phyloP scores from a whole-genome alignment of 2,329 filamentous ascomycete species.

The Trichoderma brevicompactum region DNA sequence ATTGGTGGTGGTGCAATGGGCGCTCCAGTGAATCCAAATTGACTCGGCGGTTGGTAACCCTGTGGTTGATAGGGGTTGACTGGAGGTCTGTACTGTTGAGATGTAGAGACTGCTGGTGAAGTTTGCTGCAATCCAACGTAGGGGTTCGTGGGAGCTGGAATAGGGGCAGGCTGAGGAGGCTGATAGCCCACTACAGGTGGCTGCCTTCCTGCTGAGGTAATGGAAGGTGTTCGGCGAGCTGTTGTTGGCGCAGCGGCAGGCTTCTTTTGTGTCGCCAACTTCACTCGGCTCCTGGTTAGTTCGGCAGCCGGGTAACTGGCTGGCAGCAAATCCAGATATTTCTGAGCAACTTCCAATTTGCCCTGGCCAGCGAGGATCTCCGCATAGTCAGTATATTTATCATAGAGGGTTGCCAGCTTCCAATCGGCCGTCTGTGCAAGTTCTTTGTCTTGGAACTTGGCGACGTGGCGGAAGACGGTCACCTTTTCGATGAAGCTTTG shows the following conservation, averaged over 20 bases:
- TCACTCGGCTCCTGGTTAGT: conserved; percentile 81
- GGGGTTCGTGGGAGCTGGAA: conserved; percentile 39
- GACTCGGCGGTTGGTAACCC: conserved; percentile 42
- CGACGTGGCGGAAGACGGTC: conserved; percentile 91
- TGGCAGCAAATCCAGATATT: conserved; percentile 88
- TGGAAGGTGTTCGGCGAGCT: conserved; percentile 40
- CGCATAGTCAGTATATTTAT: conserved; percentile 96
- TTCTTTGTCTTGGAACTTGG: conserved; percentile 85
- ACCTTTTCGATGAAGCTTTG: conserved; percentile 99
- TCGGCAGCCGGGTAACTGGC: conserved; percentile 83
- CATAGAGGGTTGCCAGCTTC: conserved; percentile 87
- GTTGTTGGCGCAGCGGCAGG: conserved; percentile 36
- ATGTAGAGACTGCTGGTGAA: conserved; percentile 37
- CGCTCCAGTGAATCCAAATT: conserved; percentile 46
- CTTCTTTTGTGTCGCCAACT: conserved; percentile 71
- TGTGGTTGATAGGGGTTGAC: conserved; percentile 44
- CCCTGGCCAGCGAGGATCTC: conserved; percentile 93
- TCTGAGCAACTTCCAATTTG: conserved; percentile 82
- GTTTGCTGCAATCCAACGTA: conserved; percentile 34
- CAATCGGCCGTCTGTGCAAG: conserved; percentile 73
- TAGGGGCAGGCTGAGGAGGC: conserved; percentile 46
- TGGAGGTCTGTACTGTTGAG: conserved; percentile 45
- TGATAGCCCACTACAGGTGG: conserved; percentile 52
- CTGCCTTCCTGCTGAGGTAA: conserved; percentile 49
- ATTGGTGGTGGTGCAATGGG: conserved; percentile 42